A percentile compares a stretch with the other conserved stretches of the same genome.
Conservation (phyloP, 352 stramenopile genomes). For the Phytophthora sp. region DNA sequence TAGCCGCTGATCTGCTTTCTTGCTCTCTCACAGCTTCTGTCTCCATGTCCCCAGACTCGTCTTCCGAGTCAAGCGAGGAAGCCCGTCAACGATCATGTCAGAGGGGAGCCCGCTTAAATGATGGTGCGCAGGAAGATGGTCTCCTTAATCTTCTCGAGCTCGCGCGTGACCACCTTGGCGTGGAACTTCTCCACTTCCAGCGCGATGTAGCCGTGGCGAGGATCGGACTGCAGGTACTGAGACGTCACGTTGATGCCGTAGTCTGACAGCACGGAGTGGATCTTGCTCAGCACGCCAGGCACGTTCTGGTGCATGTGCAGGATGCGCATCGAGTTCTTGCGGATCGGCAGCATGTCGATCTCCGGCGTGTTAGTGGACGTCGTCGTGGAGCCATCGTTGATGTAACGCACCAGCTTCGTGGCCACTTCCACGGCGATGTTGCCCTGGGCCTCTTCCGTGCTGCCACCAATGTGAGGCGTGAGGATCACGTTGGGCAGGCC, state of each 20-base stretch:
- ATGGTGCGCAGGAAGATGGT: conserved; percentile 85
- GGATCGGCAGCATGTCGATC: conserved; percentile 79
- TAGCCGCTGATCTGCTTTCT: conserved; percentile 27
- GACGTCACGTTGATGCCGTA: conserved; percentile 89
- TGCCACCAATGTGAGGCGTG: conserved; percentile 96
- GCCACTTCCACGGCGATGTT: conserved; percentile 88
- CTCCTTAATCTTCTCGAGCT: conserved; percentile 87
- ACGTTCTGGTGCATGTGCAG: conserved; percentile 90
- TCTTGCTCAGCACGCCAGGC: conserved; percentile 86
- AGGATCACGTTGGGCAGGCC: conserved; percentile 94
- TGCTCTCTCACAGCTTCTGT: conserved; percentile 8
- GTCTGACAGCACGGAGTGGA: conserved; percentile 83
- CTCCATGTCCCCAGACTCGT: background rate
- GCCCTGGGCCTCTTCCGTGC: conserved; percentile 95
- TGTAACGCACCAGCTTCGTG: conserved; percentile 81
- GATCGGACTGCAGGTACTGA: conserved; percentile 85
- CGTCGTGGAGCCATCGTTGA: conserved; percentile 83
- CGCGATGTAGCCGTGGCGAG: conserved; percentile 83
- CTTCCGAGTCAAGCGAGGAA: conserved; percentile 12
- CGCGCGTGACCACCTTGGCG: conserved; percentile 77
- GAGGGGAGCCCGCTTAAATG: conserved; percentile 44
- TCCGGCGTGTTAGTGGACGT: conserved; percentile 84
- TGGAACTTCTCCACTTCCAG: conserved; percentile 85
- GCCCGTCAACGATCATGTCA: conserved; percentile 27
- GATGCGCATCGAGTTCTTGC: conserved; percentile 82